Conservation (phyloP, 169 alveolate genomes). For the Plasmodium cynomolgi region DNA sequence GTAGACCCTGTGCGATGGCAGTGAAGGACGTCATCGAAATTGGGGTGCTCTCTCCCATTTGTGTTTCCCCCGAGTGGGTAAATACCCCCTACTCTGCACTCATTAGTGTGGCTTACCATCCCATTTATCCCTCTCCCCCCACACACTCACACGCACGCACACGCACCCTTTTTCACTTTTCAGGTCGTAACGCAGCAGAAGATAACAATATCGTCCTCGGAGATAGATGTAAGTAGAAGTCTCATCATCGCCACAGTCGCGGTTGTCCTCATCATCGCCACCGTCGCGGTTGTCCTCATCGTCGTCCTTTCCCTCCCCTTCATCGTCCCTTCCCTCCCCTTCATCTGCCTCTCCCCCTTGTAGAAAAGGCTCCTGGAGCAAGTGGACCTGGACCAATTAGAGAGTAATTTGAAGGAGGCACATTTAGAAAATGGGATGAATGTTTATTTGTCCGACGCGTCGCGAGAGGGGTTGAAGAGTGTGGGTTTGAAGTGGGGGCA, state of each 20-base stretch:
- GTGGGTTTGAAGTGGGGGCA: no score
- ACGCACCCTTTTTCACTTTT: no score
- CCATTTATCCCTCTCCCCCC: not conserved
- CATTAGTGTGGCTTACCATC: not conserved
- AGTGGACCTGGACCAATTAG: conserved; percentile 42
- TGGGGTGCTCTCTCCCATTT: not conserved
- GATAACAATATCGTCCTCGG: conserved; percentile 43
- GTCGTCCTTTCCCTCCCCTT: not conserved
- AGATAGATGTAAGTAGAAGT: conserved; percentile 18
- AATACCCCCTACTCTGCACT: no score
- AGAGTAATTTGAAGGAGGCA: conserved; percentile 6
- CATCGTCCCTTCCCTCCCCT: not conserved
- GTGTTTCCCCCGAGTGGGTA: not conserved
- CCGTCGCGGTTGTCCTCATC: not conserved
- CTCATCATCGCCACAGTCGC: not conserved
- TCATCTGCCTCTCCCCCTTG: not conserved
- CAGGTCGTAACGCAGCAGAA: conserved; percentile 59
- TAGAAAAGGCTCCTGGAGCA: conserved; percentile 53
- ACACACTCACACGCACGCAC: no score
- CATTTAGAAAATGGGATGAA: not conserved
- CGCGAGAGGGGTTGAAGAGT: not conserved
- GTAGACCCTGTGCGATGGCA: not conserved
- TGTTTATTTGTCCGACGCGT: not conserved
- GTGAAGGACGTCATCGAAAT: not conserved
- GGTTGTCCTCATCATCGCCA: not conserved